Conservation (phyloP, 371 early-diverging fungal species). For the Circinella umbellata region DNA sequence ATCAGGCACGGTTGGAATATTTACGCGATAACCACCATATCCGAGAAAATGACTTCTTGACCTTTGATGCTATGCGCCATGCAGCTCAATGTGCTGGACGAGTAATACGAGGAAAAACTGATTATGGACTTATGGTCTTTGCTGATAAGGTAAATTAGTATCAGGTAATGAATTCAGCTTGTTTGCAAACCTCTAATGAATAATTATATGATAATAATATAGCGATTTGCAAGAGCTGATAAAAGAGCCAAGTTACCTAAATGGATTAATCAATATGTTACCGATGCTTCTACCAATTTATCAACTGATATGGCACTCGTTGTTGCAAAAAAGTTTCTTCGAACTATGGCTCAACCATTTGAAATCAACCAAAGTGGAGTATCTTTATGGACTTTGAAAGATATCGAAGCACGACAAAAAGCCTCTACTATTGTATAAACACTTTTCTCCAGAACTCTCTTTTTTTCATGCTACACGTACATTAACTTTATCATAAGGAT, state of each 20-base stretch:
- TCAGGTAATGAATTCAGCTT: too few relatives aligned
- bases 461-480: too few relatives aligned
- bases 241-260: conserved; percentile 97
- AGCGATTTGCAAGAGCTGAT: conserved; percentile 94
- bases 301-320: conserved; percentile 99
- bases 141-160: conserved; percentile 85
- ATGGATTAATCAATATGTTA: conserved; percentile 96
- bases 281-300: conserved; percentile 90
- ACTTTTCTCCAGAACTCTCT: not conserved
- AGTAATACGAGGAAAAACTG: conserved; percentile 97
- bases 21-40: conserved; percentile 93
- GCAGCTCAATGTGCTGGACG: conserved; percentile 99
- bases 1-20: conserved; percentile 93
- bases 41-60: conserved; percentile 98
- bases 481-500: too few relatives aligned
- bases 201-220: not conserved
- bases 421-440: conserved; percentile 15
- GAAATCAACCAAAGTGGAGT: conserved; percentile 72
- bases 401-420: conserved; percentile 58
- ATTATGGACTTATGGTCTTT: conserved; percentile 99
- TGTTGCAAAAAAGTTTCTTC: conserved; percentile 93
- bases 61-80: conserved; percentile 99
- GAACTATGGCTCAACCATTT: conserved; percentile 97
- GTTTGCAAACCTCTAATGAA: too few relatives aligned
- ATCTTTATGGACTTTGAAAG: conserved; percentile 66